Percentiles rank a stretch among this genome's conserved stretches.
Conservation (phyloP, 495 filamentous ascomycete genomes). For the Glutinoglossum americanum region DNA sequence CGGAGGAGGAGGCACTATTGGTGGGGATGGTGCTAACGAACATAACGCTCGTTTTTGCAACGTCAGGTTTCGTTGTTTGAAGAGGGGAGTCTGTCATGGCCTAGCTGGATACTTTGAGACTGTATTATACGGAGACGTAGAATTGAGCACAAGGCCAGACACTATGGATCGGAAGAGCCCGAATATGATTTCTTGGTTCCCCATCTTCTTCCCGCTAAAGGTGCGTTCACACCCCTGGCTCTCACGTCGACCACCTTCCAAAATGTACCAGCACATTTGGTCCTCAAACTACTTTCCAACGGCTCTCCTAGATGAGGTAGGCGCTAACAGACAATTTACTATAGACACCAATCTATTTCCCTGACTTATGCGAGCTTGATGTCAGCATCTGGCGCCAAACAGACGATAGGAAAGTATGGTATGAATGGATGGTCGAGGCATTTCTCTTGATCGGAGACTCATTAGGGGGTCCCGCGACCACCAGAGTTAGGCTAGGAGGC, state of each 20-base stretch:
- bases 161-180: constrained; percentile 81
- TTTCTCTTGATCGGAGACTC: constrained; percentile 35
- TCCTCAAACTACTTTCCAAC: constrained; percentile 1
- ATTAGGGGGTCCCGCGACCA: constrained; percentile 13
- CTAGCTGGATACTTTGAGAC: constrained; percentile 92
- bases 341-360: constrained; percentile 72
- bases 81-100: constrained; percentile 72
- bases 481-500: constrained; percentile 50
- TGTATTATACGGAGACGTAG: constrained; percentile 62
- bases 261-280: no score
- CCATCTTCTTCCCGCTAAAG: constrained; percentile 93
- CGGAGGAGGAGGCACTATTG: constrained; percentile 31
- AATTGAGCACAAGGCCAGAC: constrained; percentile 81
- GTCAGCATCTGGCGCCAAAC: constrained; percentile 89
- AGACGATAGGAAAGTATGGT: constrained; percentile 92
- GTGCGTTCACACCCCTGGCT: constrained; percentile 26
- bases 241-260: no score
- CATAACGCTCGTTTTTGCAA: constrained; percentile 68
- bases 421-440: constrained; percentile 89
- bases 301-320: background rate
- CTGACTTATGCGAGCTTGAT: constrained; percentile 62
- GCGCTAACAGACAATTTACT: background rate
- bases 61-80: constrained; percentile 45
- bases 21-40: constrained; percentile 39
- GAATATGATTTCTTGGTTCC: constrained; percentile 98